Base-by-base conservation (phyloP, 2,329 filamentous ascomycete species). In the Diaporthe caulivora region DNA sequence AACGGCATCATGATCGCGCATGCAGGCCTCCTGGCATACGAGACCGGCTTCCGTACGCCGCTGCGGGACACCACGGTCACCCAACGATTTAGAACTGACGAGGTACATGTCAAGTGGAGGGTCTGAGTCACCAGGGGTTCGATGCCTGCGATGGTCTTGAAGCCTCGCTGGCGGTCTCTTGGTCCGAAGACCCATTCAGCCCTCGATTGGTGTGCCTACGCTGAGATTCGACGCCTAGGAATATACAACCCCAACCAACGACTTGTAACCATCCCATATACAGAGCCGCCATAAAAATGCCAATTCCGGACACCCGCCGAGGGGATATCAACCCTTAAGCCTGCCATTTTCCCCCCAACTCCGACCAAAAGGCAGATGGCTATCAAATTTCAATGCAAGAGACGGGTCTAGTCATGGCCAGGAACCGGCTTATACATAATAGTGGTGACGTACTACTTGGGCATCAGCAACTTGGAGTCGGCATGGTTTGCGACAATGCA, bases 1-100 rank as follows among this genome's bases (percentile, higher is more conserved):
- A 99, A 99, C 79, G 97, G 97, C 64, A 98, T 99, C 81, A 99
- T 99, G 97, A 99, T 99, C 85, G 97, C 97, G 1, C 96, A 99
- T 82, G 97, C 97, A 2, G 97, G 97, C 2, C 84, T 99, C 78
- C 82, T 98, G 79, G 95, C 95, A 1, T 97, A 93, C 81, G 88
- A 92, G 82, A 95, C 92, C 21, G 96, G 96, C 1, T 95, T 95
- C 80, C 87, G 84, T 74, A 98, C 95, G 1, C 85, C 89, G 10
- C 81, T 98, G 60, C 91, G 92, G 76, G 94, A 98, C 57, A 96
- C 93, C 77, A 94, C 93, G 17, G 98, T 93, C 82, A 96, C 94
- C 18, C 94, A 96, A 82, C 87, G 94, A 70, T 96, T 95, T 81
- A 91, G 94, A 78, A 96, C 94, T 7, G 94, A 96, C 80, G 93